Percentiles rank a stretch among this genome's conserved stretches.
Conservation (phyloP, 2,329 filamentous ascomycete genomes). For the Hypoxylon sp. region DNA sequence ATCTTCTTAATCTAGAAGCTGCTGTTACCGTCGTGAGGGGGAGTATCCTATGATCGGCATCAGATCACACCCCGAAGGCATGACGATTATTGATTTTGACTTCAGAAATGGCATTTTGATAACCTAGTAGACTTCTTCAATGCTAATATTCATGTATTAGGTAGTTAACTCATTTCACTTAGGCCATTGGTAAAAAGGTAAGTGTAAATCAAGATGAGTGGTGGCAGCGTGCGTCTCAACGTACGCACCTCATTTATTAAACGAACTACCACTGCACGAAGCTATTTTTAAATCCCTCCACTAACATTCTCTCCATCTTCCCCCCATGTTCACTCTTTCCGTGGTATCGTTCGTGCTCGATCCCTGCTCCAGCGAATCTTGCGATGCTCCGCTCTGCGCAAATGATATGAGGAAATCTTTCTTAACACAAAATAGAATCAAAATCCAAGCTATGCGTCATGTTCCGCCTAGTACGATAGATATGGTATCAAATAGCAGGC, state of each 20-base stretch:
- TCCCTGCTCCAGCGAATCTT: slow-evolving; percentile 23
- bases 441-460: slow-evolving; percentile 18
- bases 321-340: slow-evolving; percentile 5
- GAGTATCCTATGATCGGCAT: slow-evolving; percentile 16
- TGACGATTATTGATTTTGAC: neutral
- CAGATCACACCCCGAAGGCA: slow-evolving; percentile 3
- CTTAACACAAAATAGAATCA: slow-evolving; percentile 22
- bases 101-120: neutral
- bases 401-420: slow-evolving; percentile 12
- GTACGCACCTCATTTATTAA: slow-evolving; percentile 38
- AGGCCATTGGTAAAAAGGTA: neutral
- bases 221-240: slow-evolving; percentile 24
- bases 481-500: slow-evolving; percentile 31
- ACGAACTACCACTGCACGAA: slow-evolving; percentile 38
- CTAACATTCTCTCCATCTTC: slow-evolving; percentile 20
- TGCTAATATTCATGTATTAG: neutral
- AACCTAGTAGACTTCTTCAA: neutral
- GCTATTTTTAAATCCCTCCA: slow-evolving; percentile 26
- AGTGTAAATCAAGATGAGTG: slow-evolving; percentile 8
- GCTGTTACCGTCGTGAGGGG: slow-evolving; percentile 1
- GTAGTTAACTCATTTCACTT: neutral
- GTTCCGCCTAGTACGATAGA: slow-evolving; percentile 17
- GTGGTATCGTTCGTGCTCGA: slow-evolving; percentile 39
- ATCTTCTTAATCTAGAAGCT: slow-evolving; percentile 39
- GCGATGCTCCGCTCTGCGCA: slow-evolving; percentile 19